Evolutionary conservation across 495 filamentous ascomycete species (phyloP), one percentile per base, ranked within the genome.

Genomic region (Penicillium manginii): DNA sequence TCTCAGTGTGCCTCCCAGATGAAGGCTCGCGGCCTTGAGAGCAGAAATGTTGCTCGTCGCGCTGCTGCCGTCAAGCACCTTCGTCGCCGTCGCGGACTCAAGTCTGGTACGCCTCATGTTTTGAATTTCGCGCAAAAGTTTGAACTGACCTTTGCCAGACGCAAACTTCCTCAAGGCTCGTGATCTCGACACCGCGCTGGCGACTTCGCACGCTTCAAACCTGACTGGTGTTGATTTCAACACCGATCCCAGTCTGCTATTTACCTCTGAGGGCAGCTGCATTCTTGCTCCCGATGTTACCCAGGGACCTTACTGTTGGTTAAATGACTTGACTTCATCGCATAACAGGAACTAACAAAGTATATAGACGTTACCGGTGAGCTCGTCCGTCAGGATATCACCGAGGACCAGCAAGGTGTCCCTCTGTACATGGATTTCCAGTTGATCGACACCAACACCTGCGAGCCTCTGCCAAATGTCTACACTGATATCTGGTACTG

Each of bases 401-500:
- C 73, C n/a, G 85, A 88, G 52, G 69, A 65, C 23, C 75, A 88
- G 62, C 54, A 62, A 11, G 86, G 87, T 57, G 77, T 88, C 17
- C 66, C 77, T 11, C 72, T 87, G 17, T 78, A 79, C 52, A 72
- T 88, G 42, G 86, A 88, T 58, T 74, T 87, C 62, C 83, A 86
- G 59, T 65, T 88, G 31, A 74, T 87, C 55, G 82, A 87, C 71
- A 75, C 80, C 56, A 78, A 78, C 47, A 84, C 79, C 53, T 88
- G 83, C 68, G 68, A 82, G 22, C 77, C 83, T 0, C 68, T 87
- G 35, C 76, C 79, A 0, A 67, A 79, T 50, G 69, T 82, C 31
- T 89, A 82, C 60, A 69, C 86, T 39, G 87, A 89, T 63, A 69
- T 86, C 46, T 88, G 86, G 84, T 81, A 82, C 65, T 78, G 73